phyloP scores from a whole-genome alignment of 495 filamentous ascomycete genomes.

The Penicillium pancosmium region DNA sequence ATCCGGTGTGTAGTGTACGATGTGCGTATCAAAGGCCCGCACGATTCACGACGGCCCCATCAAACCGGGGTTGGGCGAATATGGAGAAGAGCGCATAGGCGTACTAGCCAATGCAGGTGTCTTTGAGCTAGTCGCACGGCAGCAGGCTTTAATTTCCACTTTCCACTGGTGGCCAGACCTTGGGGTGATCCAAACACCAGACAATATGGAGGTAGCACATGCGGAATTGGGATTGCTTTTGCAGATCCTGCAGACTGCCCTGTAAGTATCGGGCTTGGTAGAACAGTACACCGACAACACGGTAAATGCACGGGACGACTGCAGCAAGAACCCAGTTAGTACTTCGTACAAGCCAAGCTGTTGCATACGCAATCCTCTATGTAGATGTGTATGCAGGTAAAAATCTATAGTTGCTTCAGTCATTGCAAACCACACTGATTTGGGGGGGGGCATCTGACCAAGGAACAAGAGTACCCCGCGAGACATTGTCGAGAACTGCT shows the following conservation, averaged over 20 bases:
- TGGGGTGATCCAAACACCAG: neutral
- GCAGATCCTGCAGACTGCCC: constrained; percentile 3
- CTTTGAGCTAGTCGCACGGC: constrained; percentile 1
- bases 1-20: neutral
- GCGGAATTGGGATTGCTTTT: neutral
- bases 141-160: constrained; percentile 8
- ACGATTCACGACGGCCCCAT: neutral
- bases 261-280: neutral
- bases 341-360: neutral
- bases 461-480: neutral
- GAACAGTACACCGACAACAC: neutral
- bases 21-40: neutral
- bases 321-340: neutral
- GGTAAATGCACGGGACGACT: neutral
- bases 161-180: constrained; percentile 5
- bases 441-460: neutral
- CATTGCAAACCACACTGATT: neutral
- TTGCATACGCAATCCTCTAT: neutral
- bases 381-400: neutral
- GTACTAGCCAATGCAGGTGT: constrained; percentile 2
- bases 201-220: constrained; percentile 4
- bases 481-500: neutral
- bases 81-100: neutral
- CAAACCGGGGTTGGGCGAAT: neutral
- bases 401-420: neutral